A percentile compares a stretch with the other conserved stretches of the same genome.
These are phyloP conservation scores for Exophiala sideris DNA, from an alignment of 2,329 filamentous ascomycete species.

Conservation along the genomic window DNA sequence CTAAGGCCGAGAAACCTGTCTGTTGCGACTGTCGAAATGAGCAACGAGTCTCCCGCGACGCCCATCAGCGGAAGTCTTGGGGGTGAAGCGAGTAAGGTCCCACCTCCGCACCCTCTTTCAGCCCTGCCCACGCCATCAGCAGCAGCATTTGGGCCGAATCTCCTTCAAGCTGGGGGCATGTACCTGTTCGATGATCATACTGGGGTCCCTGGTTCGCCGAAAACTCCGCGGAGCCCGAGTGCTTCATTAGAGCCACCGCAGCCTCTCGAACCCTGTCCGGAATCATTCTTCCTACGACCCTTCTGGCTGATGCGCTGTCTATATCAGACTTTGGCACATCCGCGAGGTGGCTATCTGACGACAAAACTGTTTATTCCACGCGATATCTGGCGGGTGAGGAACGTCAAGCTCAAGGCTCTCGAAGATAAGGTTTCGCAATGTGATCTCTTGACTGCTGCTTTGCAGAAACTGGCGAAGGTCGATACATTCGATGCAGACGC, in stretches of 20 bases:
- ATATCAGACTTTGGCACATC: conserved; percentile 87
- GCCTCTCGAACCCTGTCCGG: conserved; percentile 86
- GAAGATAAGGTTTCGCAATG: conserved; percentile 94
- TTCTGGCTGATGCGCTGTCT: conserved; percentile 97
- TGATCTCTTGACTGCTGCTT: conserved; percentile 82
- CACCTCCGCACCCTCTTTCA: conserved; percentile 51
- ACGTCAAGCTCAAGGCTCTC: conserved; percentile 83
- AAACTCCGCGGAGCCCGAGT: conserved; percentile 57
- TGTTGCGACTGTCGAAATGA: conserved; percentile 55
- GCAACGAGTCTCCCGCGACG: conserved; percentile 69
- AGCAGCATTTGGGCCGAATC: conserved; percentile 55
- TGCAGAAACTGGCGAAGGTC: conserved; percentile 77
- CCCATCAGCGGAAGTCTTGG: conserved; percentile 68
- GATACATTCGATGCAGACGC: conserved; percentile 90
- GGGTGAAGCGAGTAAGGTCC: conserved; percentile 44
- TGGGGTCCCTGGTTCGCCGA: conserved; percentile 60
- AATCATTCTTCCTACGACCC: conserved; percentile 81
- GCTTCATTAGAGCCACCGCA: conserved; percentile 57
- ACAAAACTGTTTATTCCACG: conserved; percentile 87
- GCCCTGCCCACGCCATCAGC: conserved; percentile 66
- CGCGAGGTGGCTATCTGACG: conserved; percentile 86
- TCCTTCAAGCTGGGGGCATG: conserved; percentile 63
- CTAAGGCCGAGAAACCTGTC: conserved; percentile 72
- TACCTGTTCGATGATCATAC: conserved; percentile 83
- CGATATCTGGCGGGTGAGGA: conserved; percentile 91